phyloP scores from a whole-genome alignment of 208 protist genomes.

The Trypanosoma mega region DNA sequence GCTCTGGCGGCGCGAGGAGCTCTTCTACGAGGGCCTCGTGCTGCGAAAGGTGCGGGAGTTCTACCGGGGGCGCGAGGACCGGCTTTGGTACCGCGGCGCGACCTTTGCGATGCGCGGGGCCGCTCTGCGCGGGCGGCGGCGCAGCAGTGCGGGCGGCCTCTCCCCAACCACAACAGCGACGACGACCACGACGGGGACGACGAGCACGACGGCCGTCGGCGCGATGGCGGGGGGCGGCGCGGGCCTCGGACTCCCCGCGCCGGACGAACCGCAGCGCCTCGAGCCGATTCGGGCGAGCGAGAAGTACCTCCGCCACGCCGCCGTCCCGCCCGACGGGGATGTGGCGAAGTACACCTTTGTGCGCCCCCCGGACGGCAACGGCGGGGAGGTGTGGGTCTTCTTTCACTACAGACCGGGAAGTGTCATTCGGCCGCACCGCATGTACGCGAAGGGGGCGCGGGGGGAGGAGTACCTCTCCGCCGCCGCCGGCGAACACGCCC shows the following conservation, averaged over 20 bases:
- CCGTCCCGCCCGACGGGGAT: conserved; percentile 46
- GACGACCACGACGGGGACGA: conserved; percentile 14
- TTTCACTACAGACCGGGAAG: conserved; percentile 78
- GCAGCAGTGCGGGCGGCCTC: background rate
- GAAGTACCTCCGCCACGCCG: conserved; percentile 68
- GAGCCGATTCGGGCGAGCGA: conserved; percentile 84
- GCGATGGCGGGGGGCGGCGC: conserved; percentile 21
- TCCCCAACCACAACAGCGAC: conserved; percentile 33
- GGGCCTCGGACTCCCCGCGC: conserved; percentile 15
- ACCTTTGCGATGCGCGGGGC: no score
- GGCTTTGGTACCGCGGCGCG: conserved; percentile 77
- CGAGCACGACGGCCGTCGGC: conserved; percentile 26
- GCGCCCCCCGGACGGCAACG: conserved; percentile 22
- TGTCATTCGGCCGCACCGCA: conserved; percentile 78
- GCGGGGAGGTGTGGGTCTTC: conserved; percentile 82
- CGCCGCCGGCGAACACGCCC: conserved; percentile 26
- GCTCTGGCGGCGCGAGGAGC: conserved; percentile 66
- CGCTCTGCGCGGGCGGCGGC: no score
- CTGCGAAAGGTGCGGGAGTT: conserved; percentile 85
- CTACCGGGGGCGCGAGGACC: conserved; percentile 76
- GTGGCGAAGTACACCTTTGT: conserved; percentile 78
- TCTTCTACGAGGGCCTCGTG: conserved; percentile 60
- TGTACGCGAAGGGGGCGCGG: conserved; percentile 71
- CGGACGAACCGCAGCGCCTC: conserved; percentile 53
- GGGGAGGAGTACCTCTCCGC: conserved; percentile 79